Conservation (phyloP, 208 protist species). For the Angomonas deanei region DNA sequence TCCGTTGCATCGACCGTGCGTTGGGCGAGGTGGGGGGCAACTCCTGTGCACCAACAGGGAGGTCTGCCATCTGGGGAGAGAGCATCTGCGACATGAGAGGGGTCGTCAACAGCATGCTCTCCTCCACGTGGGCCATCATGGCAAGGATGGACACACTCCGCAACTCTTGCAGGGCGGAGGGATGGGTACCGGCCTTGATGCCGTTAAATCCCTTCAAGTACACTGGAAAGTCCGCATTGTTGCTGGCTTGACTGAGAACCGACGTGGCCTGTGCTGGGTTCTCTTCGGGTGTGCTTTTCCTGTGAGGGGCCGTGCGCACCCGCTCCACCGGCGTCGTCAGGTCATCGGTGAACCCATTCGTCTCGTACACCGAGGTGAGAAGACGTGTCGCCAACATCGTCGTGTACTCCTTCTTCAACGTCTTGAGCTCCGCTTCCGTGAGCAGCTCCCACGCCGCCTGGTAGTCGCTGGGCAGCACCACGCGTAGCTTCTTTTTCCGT, state of each 20-base stretch:
- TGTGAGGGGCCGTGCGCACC: neutral
- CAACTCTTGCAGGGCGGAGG: neutral
- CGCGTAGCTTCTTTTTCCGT: neutral
- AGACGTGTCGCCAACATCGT: conserved; percentile 10
- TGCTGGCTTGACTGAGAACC: neutral
- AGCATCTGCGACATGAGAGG: neutral
- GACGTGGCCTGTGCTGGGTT: neutral
- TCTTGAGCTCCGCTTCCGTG: neutral
- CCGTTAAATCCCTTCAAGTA: too few species aligned
- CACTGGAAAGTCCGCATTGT: neutral
- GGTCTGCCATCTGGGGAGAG: neutral
- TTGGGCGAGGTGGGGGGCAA: too few species aligned
- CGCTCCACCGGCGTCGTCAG: too few species aligned
- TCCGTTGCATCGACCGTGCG: too few species aligned
- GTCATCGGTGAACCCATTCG: neutral
- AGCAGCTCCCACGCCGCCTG: conserved; percentile 11
- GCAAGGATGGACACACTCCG: neutral
- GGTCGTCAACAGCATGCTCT: neutral
- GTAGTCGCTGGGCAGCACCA: conserved; percentile 1
- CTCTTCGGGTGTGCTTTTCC: neutral
- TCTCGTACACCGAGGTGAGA: conserved; percentile 8
- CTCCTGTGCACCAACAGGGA: neutral
- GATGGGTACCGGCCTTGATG: neutral
- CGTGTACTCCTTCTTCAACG: conserved; percentile 4
- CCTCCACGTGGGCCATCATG: neutral